phyloP scores from a whole-genome alignment of 352 stramenopile species.

The Paralagenidium karlingii region DNA sequence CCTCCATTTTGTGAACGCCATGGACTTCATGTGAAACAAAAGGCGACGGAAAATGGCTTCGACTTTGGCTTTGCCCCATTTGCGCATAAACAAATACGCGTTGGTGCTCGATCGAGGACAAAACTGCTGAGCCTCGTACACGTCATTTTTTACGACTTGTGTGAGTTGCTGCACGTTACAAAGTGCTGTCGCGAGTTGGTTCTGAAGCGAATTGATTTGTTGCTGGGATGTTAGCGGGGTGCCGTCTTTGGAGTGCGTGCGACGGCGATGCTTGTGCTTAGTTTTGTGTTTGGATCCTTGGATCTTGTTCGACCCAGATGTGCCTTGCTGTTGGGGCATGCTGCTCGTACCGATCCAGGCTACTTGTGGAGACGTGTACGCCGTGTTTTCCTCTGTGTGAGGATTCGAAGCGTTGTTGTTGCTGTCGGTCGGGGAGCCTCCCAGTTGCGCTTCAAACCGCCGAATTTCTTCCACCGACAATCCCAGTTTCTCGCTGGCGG shows the following conservation, averaged over 20 bases:
- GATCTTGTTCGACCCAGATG: no score
- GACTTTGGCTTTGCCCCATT: slow-evolving; percentile 61
- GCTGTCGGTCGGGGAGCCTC: slow-evolving; percentile 4
- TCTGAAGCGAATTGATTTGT: slow-evolving; percentile 17
- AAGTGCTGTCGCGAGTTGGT: slow-evolving; percentile 41
- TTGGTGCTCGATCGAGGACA: slow-evolving; percentile 39
- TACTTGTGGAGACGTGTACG: slow-evolving; percentile 1
- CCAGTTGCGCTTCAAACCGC: slow-evolving; percentile 38
- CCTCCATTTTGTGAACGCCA: slow-evolving; percentile 52
- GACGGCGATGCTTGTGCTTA: no score
- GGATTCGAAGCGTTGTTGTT: slow-evolving; percentile 4
- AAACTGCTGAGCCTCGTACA: slow-evolving; percentile 53
- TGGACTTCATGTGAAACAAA: slow-evolving; percentile 45
- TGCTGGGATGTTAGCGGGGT: no score
- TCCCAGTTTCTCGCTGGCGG: slow-evolving; percentile 50
- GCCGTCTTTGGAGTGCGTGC: no score
- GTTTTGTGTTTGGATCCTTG: no score
- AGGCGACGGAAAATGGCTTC: slow-evolving; percentile 60
- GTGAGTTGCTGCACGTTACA: slow-evolving; percentile 54
- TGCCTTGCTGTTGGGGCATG: background rate
- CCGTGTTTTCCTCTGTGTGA: slow-evolving; percentile 3
- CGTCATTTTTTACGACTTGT: slow-evolving; percentile 57
- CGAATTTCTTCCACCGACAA: slow-evolving; percentile 57
- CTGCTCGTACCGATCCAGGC: background rate
- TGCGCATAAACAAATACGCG: no score